Evolutionary conservation across 2,329 filamentous ascomycete species (phyloP).

Genomic region (Cordyceps cateniannulata): DNA sequence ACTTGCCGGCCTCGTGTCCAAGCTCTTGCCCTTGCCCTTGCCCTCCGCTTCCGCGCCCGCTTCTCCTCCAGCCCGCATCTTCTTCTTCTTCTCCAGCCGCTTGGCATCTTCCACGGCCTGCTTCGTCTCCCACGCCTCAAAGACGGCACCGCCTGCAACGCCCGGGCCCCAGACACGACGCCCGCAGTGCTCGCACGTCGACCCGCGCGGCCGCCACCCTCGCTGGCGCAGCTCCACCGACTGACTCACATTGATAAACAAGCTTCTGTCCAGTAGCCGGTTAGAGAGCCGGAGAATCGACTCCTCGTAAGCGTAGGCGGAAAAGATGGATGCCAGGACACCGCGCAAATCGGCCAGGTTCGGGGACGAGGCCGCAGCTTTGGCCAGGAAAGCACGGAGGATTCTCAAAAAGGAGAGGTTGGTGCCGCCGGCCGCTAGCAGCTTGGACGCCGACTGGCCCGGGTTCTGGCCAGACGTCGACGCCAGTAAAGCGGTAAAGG

Average conservation of each 20-base stretch:
- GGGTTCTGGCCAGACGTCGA: constrained; percentile 55
- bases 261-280: constrained; percentile 76
- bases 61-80: constrained; percentile 22
- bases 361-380: constrained; percentile 74
- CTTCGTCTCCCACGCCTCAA: constrained; percentile 72
- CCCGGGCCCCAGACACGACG: constrained; percentile 84
- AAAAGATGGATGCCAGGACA: constrained; percentile 84
- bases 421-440: constrained; percentile 33
- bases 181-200: constrained; percentile 81
- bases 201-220: constrained; percentile 83
- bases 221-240: constrained; percentile 69
- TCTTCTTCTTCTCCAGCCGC: constrained; percentile 34
- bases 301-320: constrained; percentile 92
- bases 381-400: constrained; percentile 77
- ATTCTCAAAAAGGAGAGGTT: constrained; percentile 82
- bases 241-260: constrained; percentile 76
- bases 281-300: constrained; percentile 82
- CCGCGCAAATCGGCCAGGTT: constrained; percentile 80
- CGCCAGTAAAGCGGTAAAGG: constrained; percentile 79
- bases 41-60: background rate
- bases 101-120: constrained; percentile 41
- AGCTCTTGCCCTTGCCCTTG: constrained; percentile 40
- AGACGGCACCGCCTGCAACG: constrained; percentile 62
- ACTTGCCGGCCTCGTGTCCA: constrained; percentile 34
- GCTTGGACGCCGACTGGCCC: constrained; percentile 26